These are phyloP conservation scores for Hymenoscyphus repandus DNA, from an alignment of 2,329 filamentous ascomycete species.

Conservation along the genomic window DNA sequence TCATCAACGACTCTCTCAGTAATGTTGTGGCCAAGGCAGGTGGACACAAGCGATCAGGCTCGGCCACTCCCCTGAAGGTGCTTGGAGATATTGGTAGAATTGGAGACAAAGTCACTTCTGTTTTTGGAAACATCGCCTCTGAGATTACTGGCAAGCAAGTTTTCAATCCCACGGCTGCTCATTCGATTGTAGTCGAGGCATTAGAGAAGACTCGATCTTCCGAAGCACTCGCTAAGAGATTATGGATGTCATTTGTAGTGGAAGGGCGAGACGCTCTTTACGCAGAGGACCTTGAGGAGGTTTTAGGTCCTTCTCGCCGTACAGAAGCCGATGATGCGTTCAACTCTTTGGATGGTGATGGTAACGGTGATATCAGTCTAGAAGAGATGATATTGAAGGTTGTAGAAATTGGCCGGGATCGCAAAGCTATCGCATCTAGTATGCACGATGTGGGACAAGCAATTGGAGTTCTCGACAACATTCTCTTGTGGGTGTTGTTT, in stretches of 20 bases:
- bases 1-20: slow-evolving; percentile 81
- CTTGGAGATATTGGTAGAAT: slow-evolving; percentile 71
- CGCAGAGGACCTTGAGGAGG: slow-evolving; percentile 78
- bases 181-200: slow-evolving; percentile 84
- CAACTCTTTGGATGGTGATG: slow-evolving; percentile 71
- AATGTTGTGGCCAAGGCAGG: slow-evolving; percentile 56
- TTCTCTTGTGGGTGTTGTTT: slow-evolving; percentile 76
- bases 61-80: slow-evolving; percentile 71
- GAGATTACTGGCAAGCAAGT: slow-evolving; percentile 95
- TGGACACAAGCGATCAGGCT: slow-evolving; percentile 48
- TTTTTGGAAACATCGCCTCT: slow-evolving; percentile 86
- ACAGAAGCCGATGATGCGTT: slow-evolving; percentile 85
- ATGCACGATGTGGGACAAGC: slow-evolving; percentile 98
- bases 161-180: slow-evolving; percentile 86
- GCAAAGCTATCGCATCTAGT: slow-evolving; percentile 83
- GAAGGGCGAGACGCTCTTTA: slow-evolving; percentile 79
- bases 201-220: slow-evolving; percentile 78
- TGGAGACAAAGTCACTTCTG: slow-evolving; percentile 89
- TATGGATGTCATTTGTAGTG: slow-evolving; percentile 98
- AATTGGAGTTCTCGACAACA: slow-evolving; percentile 81
- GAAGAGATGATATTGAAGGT: slow-evolving; percentile 83
- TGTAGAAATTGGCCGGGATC: slow-evolving; percentile 75
- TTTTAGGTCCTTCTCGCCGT: slow-evolving; percentile 70
- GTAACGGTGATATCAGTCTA: slow-evolving; percentile 88
- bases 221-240: slow-evolving; percentile 85